phyloP scores from a whole-genome alignment of 2,329 filamentous ascomycete genomes.

The Aspergillus ochraceus region DNA sequence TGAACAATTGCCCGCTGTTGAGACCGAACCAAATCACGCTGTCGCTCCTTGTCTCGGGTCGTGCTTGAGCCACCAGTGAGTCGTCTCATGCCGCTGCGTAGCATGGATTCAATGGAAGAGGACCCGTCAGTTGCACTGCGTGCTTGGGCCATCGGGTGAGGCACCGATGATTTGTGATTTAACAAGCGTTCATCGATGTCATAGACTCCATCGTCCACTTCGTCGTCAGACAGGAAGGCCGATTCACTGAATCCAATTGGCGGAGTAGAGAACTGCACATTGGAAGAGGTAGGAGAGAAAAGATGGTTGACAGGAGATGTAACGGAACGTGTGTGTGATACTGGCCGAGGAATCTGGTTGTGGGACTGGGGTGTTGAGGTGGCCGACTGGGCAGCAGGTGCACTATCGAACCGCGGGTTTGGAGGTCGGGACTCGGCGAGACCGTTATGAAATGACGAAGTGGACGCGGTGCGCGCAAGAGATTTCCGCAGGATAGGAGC shows the following conservation, averaged over 20 bases:
- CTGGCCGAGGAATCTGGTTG: constrained; percentile 55
- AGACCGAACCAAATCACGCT: constrained; percentile 43
- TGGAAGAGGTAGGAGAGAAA: constrained; percentile 44
- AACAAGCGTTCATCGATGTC: constrained; percentile 71
- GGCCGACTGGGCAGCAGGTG: constrained; percentile 41
- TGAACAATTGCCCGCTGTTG: constrained; percentile 44
- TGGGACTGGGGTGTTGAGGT: constrained; percentile 38
- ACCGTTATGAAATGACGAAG: constrained; percentile 80
- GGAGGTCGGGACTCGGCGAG: constrained; percentile 72
- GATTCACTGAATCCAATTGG: constrained; percentile 47
- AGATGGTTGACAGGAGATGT: constrained; percentile 70
- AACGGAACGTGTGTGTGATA: constrained; percentile 76
- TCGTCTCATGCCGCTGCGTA: constrained; percentile 48
- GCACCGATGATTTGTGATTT: constrained; percentile 24
- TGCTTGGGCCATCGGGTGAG: constrained; percentile 23
- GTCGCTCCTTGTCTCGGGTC: constrained; percentile 45
- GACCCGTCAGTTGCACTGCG: constrained; percentile 41
- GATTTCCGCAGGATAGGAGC: constrained; percentile 87
- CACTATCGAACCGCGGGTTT: constrained; percentile 52
- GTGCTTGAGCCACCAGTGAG: constrained; percentile 46
- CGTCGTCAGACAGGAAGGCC: constrained; percentile 74
- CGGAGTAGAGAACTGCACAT: constrained; percentile 56
- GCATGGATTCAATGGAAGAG: constrained; percentile 47
- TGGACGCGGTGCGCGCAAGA: constrained; percentile 67
- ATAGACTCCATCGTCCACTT: constrained; percentile 73